Evolutionary conservation across 768 basidiomycete genomes (phyloP).

Genomic region (Coprinopsis marcescibilis): DNA sequence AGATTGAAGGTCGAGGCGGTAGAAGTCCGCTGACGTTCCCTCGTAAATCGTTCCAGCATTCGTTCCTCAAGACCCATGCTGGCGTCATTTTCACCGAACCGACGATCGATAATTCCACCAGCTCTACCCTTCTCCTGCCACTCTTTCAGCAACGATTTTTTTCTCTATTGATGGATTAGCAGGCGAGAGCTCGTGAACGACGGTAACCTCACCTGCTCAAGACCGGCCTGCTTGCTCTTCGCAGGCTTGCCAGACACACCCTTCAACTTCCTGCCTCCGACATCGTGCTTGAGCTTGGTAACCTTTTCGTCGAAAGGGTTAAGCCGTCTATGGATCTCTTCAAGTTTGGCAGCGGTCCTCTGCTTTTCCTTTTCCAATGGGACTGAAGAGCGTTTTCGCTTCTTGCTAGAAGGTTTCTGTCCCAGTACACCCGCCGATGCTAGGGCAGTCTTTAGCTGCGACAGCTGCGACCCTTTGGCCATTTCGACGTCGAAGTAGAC

Average conservation of each 20-base stretch:
- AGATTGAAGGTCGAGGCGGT: conserved; percentile 82
- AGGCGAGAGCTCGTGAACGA: background rate
- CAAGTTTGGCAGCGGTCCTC: conserved; percentile 72
- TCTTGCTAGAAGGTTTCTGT: conserved; percentile 48
- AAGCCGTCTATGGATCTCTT: conserved; percentile 77
- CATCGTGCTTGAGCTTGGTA: conserved; percentile 88
- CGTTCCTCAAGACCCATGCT: conserved; percentile 92
- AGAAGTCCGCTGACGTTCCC: conserved; percentile 75
- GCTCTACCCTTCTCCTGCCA: conserved; percentile 74
- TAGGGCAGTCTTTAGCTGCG: conserved; percentile 85
- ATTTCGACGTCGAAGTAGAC: conserved; percentile 28
- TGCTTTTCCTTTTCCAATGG: conserved; percentile 74
- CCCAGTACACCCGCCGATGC: conserved; percentile 73
- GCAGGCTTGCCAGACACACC: conserved; percentile 81
- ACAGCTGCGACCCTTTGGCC: conserved; percentile 84
- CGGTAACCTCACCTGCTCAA: conserved; percentile 65
- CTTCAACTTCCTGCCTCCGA: conserved; percentile 82
- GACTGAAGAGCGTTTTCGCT: conserved; percentile 53
- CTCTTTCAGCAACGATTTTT: conserved; percentile 85
- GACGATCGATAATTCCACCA: conserved; percentile 87
- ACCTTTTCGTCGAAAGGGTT: conserved; percentile 95
- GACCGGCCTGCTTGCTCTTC: conserved; percentile 82
- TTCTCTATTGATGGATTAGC: conserved; percentile 47
- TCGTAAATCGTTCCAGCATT: conserved; percentile 94
- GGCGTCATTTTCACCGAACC: conserved; percentile 95